Percentiles rank a stretch among this genome's conserved stretches.
These are phyloP conservation scores for Aureobasidium sp. DNA, from an alignment of 2,329 filamentous ascomycete genomes.

Conservation along the genomic window DNA sequence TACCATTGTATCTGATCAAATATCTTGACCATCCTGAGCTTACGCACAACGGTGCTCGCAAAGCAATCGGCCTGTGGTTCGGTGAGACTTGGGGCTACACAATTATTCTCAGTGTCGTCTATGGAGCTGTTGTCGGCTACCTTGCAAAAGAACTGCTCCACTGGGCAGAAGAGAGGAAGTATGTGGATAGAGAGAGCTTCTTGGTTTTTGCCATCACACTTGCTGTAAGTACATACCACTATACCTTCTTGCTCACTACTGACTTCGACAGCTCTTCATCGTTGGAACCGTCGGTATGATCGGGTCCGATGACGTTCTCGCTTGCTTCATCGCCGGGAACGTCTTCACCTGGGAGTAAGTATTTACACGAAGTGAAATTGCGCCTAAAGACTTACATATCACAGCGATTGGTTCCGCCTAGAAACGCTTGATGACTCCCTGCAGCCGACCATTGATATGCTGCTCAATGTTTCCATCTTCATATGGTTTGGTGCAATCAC, in stretches of 20 bases:
- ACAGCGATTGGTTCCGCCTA: conserved; percentile 78
- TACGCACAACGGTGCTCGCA: conserved; percentile 42
- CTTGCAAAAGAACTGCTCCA: conserved; percentile 73
- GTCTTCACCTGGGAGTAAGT: conserved; percentile 75
- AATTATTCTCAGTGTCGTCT: conserved; percentile 68
- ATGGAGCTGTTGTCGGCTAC: conserved; percentile 72
- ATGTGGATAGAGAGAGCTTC: conserved; percentile 80
- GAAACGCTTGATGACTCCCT: conserved; percentile 84
- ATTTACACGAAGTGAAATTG: neutral
- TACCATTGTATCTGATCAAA: conserved; percentile 76
- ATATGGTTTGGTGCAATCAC: conserved; percentile 84
- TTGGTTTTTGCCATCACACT: conserved; percentile 78
- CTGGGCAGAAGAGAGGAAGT: conserved; percentile 72
- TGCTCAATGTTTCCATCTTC: conserved; percentile 81
- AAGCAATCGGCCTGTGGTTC: conserved; percentile 74
- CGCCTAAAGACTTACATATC: neutral
- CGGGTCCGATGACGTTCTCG: conserved; percentile 81
- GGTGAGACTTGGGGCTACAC: conserved; percentile 78
- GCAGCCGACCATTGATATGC: conserved; percentile 92
- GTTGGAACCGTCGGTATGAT: conserved; percentile 80
- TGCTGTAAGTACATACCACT: conserved; percentile 43
- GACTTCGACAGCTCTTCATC: conserved; percentile 56
- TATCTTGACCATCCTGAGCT: conserved; percentile 49
- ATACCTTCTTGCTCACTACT: neutral
- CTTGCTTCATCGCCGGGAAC: conserved; percentile 88